Base-by-base conservation (phyloP, 345 rosid genomes). In the Rhodamnia rubescens region DNA sequence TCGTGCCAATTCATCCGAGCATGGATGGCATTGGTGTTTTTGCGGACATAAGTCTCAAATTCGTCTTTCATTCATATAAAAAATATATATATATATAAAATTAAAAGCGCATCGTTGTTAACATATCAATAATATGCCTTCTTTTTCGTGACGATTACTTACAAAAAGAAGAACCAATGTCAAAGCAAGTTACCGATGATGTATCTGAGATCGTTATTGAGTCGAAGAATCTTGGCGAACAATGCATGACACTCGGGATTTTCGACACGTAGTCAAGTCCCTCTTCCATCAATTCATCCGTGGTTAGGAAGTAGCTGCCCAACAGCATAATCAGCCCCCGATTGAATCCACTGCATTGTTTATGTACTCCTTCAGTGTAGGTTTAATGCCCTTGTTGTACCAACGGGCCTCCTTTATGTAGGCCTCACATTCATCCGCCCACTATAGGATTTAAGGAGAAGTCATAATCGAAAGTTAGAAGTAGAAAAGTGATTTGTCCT, bases 321-420 rank as follows among this genome's bases (percentile, higher is more conserved):
- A 64, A 16, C 49, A 83, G 55, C 84, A 83, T 29, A 0, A 81
- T 50, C 14, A 20, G 57, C 15, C 54, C 74, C 81, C 81, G 2
- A 51, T 59, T 10, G 89, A 74, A 40, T 40, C 29, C 21, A 50
- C 83, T 21, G 87, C 86, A 2, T 80, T 83, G 84, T 85, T 47
- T 11, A 75, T 53, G 44, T 88, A 88, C 86, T 85, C 85, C 32
- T 74, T 53, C 11, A 88, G 29, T 32, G 82, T 52, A 11, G 87
- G 89, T 32, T 74, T 85, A 16, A 82, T 50, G 26, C 85, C 87
- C 18, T 6, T 50, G 54, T 85, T 49, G 50, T 83, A 87, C 89
- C 86, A 88, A 78, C 44, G 64, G n/a, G 84, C 86, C 74, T 88
- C 89, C 15, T 11, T 52, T n/a, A 83, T 51, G 42, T 78, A 85